phyloP scores from a whole-genome alignment of 2,329 filamentous ascomycete genomes.

The Chrysoporthe deuterocubensis region DNA sequence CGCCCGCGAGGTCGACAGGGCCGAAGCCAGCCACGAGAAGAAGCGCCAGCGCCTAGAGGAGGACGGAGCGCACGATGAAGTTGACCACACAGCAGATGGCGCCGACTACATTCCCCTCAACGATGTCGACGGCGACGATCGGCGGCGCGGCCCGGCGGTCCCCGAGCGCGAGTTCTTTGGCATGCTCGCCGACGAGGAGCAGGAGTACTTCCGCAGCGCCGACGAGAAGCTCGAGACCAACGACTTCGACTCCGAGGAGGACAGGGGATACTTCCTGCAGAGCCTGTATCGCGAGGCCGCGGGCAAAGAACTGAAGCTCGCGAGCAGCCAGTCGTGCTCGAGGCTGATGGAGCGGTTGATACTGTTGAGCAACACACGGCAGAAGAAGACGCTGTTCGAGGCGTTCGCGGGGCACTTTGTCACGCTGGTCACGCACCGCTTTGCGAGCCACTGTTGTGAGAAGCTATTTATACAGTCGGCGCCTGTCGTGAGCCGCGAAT shows the following conservation, averaged over 20 bases:
- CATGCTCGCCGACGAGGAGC: slow-evolving; percentile 88
- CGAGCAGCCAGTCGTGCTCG: slow-evolving; percentile 94
- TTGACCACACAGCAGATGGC: not conserved
- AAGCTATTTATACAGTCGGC: slow-evolving; percentile 86
- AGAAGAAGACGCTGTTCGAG: slow-evolving; percentile 85
- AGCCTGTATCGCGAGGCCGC: slow-evolving; percentile 86
- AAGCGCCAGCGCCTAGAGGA: slow-evolving; percentile 35
- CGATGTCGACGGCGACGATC: slow-evolving; percentile 7
- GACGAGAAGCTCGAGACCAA: slow-evolving; percentile 90
- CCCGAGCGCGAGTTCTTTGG: slow-evolving; percentile 83
- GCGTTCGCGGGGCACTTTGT: slow-evolving; percentile 87
- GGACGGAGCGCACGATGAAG: slow-evolving; percentile 12
- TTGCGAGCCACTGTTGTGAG: slow-evolving; percentile 97
- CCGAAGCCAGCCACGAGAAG: slow-evolving; percentile 33
- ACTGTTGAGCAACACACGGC: slow-evolving; percentile 73
- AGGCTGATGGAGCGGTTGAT: slow-evolving; percentile 91
- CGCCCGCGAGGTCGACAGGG: slow-evolving; percentile 34
- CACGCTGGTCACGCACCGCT: slow-evolving; percentile 89
- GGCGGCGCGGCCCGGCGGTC: slow-evolving; percentile 22
- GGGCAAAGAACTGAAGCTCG: slow-evolving; percentile 94
- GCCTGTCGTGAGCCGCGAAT: slow-evolving; percentile 75
- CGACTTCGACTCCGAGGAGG: slow-evolving; percentile 78
- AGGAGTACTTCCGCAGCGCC: slow-evolving; percentile 91
- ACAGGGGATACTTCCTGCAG: slow-evolving; percentile 71
- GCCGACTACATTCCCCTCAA: slow-evolving; percentile 14